These are phyloP conservation scores for Lipomyces kockii DNA, from an alignment of 805 yeast species.

Conservation along the genomic window DNA sequence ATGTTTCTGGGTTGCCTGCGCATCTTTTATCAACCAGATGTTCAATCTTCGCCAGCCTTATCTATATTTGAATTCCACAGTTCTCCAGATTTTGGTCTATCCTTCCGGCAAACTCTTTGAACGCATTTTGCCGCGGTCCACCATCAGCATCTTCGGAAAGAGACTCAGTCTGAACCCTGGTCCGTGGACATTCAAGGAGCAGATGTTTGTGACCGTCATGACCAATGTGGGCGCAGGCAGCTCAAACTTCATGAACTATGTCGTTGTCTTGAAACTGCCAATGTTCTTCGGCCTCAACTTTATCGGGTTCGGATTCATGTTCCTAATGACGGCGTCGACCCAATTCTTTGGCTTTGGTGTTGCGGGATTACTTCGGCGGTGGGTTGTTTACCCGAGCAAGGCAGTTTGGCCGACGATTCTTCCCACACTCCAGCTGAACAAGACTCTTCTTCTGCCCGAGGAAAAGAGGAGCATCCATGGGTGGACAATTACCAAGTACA, in stretches of 20 bases:
- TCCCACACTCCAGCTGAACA: constrained; percentile 54
- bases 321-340: constrained; percentile 57
- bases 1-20: constrained; percentile 56
- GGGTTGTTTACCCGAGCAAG: constrained; percentile 62
- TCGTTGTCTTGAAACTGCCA: constrained; percentile 11
- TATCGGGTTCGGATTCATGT: constrained; percentile 56
- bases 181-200: constrained; percentile 66
- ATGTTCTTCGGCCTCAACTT: constrained; percentile 45
- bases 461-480: constrained; percentile 57
- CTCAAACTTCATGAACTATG: constrained; percentile 10
- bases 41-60: constrained; percentile 62
- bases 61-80: constrained; percentile 55
- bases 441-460: constrained; percentile 44
- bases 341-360: constrained; percentile 69
- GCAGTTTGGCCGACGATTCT: constrained; percentile 61
- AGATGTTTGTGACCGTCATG: constrained; percentile 60
- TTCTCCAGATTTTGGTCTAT: constrained; percentile 61
- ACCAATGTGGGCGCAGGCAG: constrained; percentile 15
- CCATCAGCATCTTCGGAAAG: constrained; percentile 48
- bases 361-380: constrained; percentile 66
- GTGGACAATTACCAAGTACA: constrained; percentile 60
- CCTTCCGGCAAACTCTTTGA: constrained; percentile 59
- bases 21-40: constrained; percentile 61
- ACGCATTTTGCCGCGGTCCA: constrained; percentile 51
- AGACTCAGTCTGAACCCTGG: constrained; percentile 59